Conservation (phyloP, 1,284 basidiomycete genomes). For the Abortiporus biennis region DNA sequence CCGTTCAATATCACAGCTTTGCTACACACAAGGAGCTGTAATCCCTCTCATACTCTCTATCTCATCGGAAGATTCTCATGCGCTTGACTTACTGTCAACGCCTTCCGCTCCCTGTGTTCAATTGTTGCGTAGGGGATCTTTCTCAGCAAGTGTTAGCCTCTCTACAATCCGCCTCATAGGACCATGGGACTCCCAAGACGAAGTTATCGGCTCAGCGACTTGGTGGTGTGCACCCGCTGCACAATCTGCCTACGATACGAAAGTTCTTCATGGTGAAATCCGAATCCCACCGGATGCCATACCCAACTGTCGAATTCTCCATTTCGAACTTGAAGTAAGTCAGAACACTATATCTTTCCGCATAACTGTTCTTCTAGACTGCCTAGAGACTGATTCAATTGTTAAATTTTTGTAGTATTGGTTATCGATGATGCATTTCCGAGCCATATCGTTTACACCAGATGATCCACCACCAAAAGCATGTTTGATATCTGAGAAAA, state of each 20-base stretch:
- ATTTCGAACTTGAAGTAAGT: slow-evolving; percentile 16
- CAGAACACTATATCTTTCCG: neutral
- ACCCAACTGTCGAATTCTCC: slow-evolving; percentile 16
- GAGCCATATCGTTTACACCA: slow-evolving; percentile 15
- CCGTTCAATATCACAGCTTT: slow-evolving; percentile 11
- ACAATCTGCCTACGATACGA: neutral
- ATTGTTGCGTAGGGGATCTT: slow-evolving; percentile 14
- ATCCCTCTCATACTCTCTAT: slow-evolving; percentile 16
- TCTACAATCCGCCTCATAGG: slow-evolving; percentile 1
- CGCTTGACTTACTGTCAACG: slow-evolving; percentile 15
- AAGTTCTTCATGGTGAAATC: slow-evolving; percentile 15
- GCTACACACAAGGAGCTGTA: slow-evolving; percentile 17
- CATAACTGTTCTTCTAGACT: neutral
- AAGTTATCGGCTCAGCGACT: slow-evolving; percentile 10
- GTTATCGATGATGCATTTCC: slow-evolving; percentile 12
- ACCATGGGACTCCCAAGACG: slow-evolving; percentile 3
- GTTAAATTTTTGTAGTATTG: too few species aligned
- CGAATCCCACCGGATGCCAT: slow-evolving; percentile 12
- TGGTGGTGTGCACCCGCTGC: slow-evolving; percentile 12
- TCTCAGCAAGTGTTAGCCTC: slow-evolving; percentile 8
- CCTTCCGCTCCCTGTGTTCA: slow-evolving; percentile 9
- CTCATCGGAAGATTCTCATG: slow-evolving; percentile 14
- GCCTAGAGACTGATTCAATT: neutral
- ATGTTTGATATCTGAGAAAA: slow-evolving; percentile 11
- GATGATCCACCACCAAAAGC: slow-evolving; percentile 2